These are phyloP conservation scores for Yamadazyma dendronema DNA, from an alignment of 1,139 yeast species.

Conservation along the genomic window DNA sequence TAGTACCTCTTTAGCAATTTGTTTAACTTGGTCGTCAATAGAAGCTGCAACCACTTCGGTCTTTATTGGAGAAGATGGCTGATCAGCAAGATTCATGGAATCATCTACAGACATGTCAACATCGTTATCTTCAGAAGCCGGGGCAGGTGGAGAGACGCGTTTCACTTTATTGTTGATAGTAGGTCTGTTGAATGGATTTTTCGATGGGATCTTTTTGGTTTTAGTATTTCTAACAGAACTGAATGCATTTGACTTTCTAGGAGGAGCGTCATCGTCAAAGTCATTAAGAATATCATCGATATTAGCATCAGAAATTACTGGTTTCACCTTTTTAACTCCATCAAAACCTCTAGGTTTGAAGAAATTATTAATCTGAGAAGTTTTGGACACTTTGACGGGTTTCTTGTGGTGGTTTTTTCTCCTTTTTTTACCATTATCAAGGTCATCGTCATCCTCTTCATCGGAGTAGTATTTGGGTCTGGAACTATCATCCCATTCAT, in stretches of 20 bases:
- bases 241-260: constrained; percentile 10
- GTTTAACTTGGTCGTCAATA: constrained; percentile 5
- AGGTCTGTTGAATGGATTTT: constrained; percentile 8
- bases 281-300: constrained; percentile 49
- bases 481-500: constrained; percentile 72
- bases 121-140: constrained; percentile 13
- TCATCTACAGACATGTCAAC: neutral
- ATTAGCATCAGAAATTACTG: constrained; percentile 34
- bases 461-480: constrained; percentile 54
- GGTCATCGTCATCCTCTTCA: constrained; percentile 40
- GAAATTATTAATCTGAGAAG: constrained; percentile 53
- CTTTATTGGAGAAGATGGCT: constrained; percentile 35
- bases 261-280: constrained; percentile 22
- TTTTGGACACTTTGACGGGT: constrained; percentile 43
- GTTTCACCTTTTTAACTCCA: constrained; percentile 13
- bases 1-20: neutral
- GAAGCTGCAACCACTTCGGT: constrained; percentile 4
- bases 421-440: constrained; percentile 24
- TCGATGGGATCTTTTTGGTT: constrained; percentile 2
- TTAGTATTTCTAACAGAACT: neutral
- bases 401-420: constrained; percentile 30
- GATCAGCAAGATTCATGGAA: constrained; percentile 15
- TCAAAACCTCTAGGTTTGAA: constrained; percentile 41
- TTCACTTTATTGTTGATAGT: constrained; percentile 1
- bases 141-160: neutral